phyloP scores from a whole-genome alignment of 495 filamentous ascomycete genomes.

The Hypomontagnella submonticulosa region DNA sequence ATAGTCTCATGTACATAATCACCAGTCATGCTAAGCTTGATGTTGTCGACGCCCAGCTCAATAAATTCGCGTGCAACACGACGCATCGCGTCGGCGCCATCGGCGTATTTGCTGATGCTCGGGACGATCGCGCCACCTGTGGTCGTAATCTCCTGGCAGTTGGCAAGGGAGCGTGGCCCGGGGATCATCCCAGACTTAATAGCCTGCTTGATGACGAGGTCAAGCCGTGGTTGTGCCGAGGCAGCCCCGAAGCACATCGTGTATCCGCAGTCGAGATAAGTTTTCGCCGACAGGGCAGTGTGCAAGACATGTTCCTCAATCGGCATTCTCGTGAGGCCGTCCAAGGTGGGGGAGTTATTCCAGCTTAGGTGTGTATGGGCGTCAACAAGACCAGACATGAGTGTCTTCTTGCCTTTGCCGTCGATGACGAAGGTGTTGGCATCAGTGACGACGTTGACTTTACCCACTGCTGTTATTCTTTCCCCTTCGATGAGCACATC shows the following conservation, averaged over 20 bases:
- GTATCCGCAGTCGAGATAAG: conserved; percentile 19
- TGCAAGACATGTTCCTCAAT: conserved; percentile 17
- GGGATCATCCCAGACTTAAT: conserved; percentile 11
- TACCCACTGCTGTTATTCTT: conserved; percentile 4
- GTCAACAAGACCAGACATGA: conserved; percentile 19
- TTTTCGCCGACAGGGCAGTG: conserved; percentile 13
- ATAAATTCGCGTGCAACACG: conserved; percentile 12
- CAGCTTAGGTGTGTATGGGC: conserved; percentile 18
- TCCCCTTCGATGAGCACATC: conserved; percentile 14
- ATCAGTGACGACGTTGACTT: neutral
- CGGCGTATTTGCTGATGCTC: conserved; percentile 3
- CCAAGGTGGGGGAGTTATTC: conserved; percentile 22
- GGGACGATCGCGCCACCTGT: conserved; percentile 10
- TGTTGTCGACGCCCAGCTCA: conserved; percentile 16
- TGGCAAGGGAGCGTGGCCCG: neutral
- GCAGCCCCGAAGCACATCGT: conserved; percentile 24
- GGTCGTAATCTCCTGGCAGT: conserved; percentile 4
- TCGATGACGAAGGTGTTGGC: conserved; percentile 5
- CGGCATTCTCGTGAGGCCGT: conserved; percentile 14
- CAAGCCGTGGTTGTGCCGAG: conserved; percentile 18
- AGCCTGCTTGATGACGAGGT: conserved; percentile 13
- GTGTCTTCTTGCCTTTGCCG: conserved; percentile 13
- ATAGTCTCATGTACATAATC: conserved; percentile 18
- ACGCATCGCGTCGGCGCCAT: conserved; percentile 16
- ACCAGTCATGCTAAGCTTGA: conserved; percentile 21